Conservation (phyloP, 495 filamentous ascomycete species). For the Xylaria scruposa region DNA sequence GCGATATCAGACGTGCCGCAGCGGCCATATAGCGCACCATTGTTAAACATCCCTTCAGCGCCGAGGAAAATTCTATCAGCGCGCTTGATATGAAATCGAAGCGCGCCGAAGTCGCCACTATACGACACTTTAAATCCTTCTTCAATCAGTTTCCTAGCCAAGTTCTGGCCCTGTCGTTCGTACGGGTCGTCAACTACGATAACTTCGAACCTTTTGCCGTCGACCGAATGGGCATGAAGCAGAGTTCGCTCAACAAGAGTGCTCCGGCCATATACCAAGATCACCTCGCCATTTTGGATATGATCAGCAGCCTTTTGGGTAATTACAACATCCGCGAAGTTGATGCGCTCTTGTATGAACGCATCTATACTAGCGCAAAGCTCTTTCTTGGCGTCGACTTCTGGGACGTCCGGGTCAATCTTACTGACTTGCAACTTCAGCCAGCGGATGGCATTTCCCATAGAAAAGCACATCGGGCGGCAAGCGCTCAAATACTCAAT, state of each 20-base stretch:
- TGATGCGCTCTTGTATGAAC: constrained; percentile 90
- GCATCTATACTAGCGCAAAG: constrained; percentile 83
- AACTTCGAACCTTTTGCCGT: constrained; percentile 73
- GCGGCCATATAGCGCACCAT: constrained; percentile 85
- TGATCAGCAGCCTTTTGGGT: constrained; percentile 70
- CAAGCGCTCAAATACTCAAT: constrained; percentile 93
- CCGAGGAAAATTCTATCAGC: constrained; percentile 85
- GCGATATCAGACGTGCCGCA: constrained; percentile 88
- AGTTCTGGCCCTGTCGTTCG: constrained; percentile 73
- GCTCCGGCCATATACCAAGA: constrained; percentile 90
- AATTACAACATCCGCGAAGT: constrained; percentile 84
- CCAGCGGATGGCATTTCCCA: constrained; percentile 95
- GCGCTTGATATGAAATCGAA: constrained; percentile 73
- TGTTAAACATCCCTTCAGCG: constrained; percentile 88
- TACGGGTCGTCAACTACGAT: constrained; percentile 84
- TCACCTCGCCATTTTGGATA: constrained; percentile 78
- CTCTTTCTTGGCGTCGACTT: constrained; percentile 75
- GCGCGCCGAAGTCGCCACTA: constrained; percentile 71
- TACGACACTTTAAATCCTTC: constrained; percentile 81
- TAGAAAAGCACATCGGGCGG: constrained; percentile 88
- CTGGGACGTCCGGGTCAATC: constrained; percentile 81
- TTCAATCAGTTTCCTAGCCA: constrained; percentile 70
- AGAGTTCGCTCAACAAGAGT: constrained; percentile 83
- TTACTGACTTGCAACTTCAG: constrained; percentile 87
- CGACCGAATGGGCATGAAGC: constrained; percentile 68